Percentiles rank a stretch among this genome's conserved stretches.
Conservation (phyloP, 2,329 filamentous ascomycete species). For the Remersonia thermophila region DNA sequence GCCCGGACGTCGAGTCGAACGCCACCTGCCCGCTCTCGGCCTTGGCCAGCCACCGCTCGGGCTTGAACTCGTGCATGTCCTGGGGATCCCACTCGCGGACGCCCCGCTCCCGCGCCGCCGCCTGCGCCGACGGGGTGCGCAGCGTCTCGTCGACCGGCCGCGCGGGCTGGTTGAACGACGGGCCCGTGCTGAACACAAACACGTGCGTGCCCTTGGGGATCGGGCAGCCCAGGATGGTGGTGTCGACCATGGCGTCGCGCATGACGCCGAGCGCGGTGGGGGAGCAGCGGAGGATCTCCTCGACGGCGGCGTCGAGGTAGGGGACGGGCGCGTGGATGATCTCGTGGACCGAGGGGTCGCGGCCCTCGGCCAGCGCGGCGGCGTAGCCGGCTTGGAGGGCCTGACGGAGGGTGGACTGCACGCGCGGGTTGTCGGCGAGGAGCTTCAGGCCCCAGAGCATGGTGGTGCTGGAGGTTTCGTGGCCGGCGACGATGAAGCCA, state of each 20-base stretch:
- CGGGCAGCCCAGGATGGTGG: slow-evolving; percentile 26
- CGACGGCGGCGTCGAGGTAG: slow-evolving; percentile 30
- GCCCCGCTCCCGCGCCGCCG: slow-evolving; percentile 5
- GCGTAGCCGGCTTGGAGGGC: neutral
- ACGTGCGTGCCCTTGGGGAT: slow-evolving; percentile 13
- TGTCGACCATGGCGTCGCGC: slow-evolving; percentile 25
- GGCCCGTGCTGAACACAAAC: neutral
- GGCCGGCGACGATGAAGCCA: neutral
- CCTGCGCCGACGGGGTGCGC: slow-evolving; percentile 6
- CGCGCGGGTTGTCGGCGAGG: neutral
- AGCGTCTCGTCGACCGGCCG: slow-evolving; percentile 5
- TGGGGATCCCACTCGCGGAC: slow-evolving; percentile 7
- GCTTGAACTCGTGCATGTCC: slow-evolving; percentile 23
- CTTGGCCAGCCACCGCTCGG: slow-evolving; percentile 27
- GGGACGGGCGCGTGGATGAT: slow-evolving; percentile 18
- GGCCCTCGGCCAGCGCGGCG: slow-evolving; percentile 7
- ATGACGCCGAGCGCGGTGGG: slow-evolving; percentile 16
- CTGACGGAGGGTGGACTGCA: neutral
- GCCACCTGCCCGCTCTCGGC: slow-evolving; percentile 10
- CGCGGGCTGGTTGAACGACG: slow-evolving; percentile 5
- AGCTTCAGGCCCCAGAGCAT: neutral
- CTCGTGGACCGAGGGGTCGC: slow-evolving; percentile 3
- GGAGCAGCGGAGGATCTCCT: slow-evolving; percentile 27
- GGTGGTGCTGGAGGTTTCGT: neutral
- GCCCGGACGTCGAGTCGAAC: slow-evolving; percentile 25